Evolutionary conservation across 345 rosid species (phyloP).

Genomic region (Viola odorata): DNA sequence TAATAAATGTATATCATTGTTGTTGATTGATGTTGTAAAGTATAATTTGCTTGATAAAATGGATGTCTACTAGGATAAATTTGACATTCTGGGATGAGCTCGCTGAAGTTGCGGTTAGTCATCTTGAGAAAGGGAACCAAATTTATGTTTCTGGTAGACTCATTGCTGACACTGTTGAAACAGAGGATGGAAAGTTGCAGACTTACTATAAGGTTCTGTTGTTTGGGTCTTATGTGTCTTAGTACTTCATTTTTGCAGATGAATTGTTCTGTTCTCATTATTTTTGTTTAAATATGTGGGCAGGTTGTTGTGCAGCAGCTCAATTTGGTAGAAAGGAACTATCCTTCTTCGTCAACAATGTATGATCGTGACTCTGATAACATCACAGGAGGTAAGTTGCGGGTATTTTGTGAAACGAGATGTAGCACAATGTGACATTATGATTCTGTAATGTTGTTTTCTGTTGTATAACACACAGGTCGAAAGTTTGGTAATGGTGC

Average conservation of each 20-base stretch:
- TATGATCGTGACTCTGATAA: constrained; percentile 25
- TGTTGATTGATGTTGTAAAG: too few relatives aligned
- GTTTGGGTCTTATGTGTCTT: neutral
- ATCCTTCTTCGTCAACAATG: constrained; percentile 12
- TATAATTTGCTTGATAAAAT: neutral
- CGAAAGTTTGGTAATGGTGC: constrained; percentile 24
- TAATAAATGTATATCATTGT: too few relatives aligned
- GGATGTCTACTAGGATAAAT: constrained; percentile 36
- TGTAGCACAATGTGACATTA: neutral
- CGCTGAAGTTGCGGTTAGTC: constrained; percentile 45
- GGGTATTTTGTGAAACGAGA: neutral
- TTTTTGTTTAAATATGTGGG: constrained; percentile 4
- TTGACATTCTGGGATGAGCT: constrained; percentile 66
- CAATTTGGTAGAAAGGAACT: constrained; percentile 44
- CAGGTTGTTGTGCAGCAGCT: constrained; percentile 61
- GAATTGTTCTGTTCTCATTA: neutral
- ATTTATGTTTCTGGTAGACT: constrained; percentile 58
- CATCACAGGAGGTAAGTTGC: constrained; percentile 28
- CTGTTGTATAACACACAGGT: constrained; percentile 24
- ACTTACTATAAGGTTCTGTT: constrained; percentile 50
- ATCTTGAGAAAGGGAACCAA: constrained; percentile 56
- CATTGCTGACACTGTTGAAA: constrained; percentile 43
- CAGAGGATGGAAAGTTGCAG: constrained; percentile 47
- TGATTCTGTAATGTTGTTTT: neutral
- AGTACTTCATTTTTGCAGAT: neutral